Base-by-base conservation (phyloP, 129 eudicot species). In the Lactuca sativa region DNA sequence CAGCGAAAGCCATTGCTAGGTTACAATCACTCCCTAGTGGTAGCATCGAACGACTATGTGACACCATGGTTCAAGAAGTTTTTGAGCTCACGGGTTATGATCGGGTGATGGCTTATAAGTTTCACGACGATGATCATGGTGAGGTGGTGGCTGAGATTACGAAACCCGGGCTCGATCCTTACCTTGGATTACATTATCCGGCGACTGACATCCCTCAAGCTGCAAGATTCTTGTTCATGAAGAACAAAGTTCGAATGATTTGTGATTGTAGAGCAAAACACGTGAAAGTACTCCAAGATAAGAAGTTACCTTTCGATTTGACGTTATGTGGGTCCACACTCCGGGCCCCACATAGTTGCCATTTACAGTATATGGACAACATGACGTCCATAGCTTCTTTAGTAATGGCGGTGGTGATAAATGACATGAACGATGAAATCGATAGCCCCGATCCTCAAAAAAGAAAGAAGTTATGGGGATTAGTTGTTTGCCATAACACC, bases 191-290 rank as follows among this genome's bases (percentile, higher is more conserved):
- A 59, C 98, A 92, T 81, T 92, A 92, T 77, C 98, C 98, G 0
- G 96, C 98, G 14, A 92, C 96, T 0, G 98, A 92, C 72, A 89
- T 92, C 54, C 98, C 98, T 54, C 98, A 92, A 65, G 98, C 98
- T n/a, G 96, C 98, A 11, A 82, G 98, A 3, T 92, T 92, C 77
- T 79, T 92, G 76, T 92, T 92, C 75, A 85, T 92, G 96, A 92
- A 92, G 81, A 92, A 92, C 64, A 92, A 92, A 62, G 98, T 92
- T 25, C 84, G 98, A 4, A 84, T 92, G 90, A 92, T 92, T 4
- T 86, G 95, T 12, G 98, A 92, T 80, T 92, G 98, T 33, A 78
- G 88, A 52, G 95, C 95, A 2, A 87, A 86, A 62, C 77, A 83
- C 33, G 92, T 92, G 15, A 76, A 77, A 66, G 96, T 92, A 58